Percentiles rank a stretch among this genome's conserved stretches.
Conservation (phyloP, 805 yeast species). For the Limtongia smithiae region DNA sequence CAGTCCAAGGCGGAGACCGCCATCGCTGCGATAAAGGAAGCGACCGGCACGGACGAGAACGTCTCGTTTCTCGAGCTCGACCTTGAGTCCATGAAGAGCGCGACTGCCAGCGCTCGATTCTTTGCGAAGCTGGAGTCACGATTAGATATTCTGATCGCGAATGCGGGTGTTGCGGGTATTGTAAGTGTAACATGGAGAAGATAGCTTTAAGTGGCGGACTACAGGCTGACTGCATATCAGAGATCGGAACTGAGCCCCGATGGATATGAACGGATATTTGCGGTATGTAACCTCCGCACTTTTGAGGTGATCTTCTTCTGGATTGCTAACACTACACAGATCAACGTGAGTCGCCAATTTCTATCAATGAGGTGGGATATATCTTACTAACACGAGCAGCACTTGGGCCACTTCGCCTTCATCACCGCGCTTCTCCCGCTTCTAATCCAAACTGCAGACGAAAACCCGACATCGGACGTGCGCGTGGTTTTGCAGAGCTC, state of each 20-base stretch:
- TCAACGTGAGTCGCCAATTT: neutral
- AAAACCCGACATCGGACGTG: constrained; percentile 11
- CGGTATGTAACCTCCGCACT: constrained; percentile 1
- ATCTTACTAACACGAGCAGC: constrained; percentile 4
- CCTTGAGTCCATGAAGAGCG: constrained; percentile 19
- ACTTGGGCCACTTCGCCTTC: constrained; percentile 28
- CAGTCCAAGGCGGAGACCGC: constrained; percentile 17
- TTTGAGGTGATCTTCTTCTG: neutral
- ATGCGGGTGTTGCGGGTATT: constrained; percentile 55
- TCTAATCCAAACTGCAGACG: constrained; percentile 14
- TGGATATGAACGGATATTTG: constrained; percentile 25
- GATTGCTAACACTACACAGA: neutral
- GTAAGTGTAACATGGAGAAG: neutral
- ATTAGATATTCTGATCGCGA: constrained; percentile 63
- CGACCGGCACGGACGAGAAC: constrained; percentile 10
- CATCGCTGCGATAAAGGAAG: constrained; percentile 16
- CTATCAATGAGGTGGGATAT: neutral
- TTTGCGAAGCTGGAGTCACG: constrained; percentile 43
- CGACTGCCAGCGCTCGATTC: constrained; percentile 32
- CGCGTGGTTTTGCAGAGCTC: constrained; percentile 23
- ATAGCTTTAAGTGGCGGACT: neutral
- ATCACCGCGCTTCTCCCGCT: constrained; percentile 24
- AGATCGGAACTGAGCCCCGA: constrained; percentile 20
- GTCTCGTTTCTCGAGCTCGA: constrained; percentile 21
- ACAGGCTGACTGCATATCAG: neutral